Percentiles rank a stretch among this genome's conserved stretches.
Evolutionary conservation across 352 stramenopile genomes (phyloP).

Genomic region (Phytopythium sindhum): DNA sequence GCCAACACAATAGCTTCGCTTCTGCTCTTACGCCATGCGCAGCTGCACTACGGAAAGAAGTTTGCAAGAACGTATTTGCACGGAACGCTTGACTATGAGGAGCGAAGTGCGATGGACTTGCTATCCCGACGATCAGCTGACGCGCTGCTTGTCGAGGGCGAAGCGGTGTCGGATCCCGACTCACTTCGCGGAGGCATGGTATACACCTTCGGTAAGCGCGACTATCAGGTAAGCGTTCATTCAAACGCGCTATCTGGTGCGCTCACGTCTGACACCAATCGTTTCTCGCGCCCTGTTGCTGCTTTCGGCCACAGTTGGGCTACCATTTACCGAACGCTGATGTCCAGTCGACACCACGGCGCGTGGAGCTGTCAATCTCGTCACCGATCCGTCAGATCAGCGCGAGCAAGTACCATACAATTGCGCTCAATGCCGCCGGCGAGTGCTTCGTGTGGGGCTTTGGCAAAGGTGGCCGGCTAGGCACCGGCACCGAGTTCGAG

Average conservation of each 20-base stretch:
- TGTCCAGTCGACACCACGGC: conserved; percentile 59
- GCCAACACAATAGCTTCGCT: conserved; percentile 40
- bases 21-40: conserved; percentile 63
- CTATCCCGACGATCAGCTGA: conserved; percentile 24
- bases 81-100: conserved; percentile 42
- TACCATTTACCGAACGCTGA: conserved; percentile 83
- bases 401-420: conserved; percentile 78
- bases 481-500: conserved; percentile 77
- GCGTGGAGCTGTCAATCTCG: conserved; percentile 50
- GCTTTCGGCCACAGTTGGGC: conserved; percentile 36
- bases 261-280: not conserved
- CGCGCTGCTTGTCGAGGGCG: conserved; percentile 10
- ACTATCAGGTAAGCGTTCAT: conserved; percentile 59
- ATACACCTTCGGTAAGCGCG: conserved; percentile 83
- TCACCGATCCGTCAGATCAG: conserved; percentile 64
- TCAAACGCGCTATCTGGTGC: not conserved
- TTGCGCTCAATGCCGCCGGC: conserved; percentile 56
- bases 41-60: conserved; percentile 37
- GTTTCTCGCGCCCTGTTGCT: not conserved
- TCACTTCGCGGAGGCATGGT: conserved; percentile 38
- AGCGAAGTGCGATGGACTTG: conserved; percentile 66
- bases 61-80: conserved; percentile 56
- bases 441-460: conserved; percentile 84
- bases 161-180: conserved; percentile 1
- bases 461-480: conserved; percentile 72